Evolutionary conservation across 2,329 filamentous ascomycete species (phyloP).

Genomic region (Dactylellina drechsleri): DNA sequence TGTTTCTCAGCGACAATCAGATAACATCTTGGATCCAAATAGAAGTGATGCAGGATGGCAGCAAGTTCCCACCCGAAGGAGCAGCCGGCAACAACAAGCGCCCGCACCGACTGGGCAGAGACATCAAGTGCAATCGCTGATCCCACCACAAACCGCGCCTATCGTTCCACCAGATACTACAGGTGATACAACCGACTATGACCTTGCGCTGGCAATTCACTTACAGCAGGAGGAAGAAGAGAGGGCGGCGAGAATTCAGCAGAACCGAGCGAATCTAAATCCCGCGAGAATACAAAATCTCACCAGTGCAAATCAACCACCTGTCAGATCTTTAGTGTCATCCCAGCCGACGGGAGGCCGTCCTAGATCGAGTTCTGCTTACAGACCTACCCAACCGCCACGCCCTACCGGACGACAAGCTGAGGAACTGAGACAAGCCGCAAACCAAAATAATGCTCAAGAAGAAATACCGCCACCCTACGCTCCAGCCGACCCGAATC

Average conservation of each 20-base stretch:
- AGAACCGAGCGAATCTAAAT: constrained; percentile 39
- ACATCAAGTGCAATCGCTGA: constrained; percentile 41
- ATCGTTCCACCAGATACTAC: constrained; percentile 64
- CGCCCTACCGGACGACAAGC: constrained; percentile 45
- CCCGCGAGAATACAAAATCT: constrained; percentile 45
- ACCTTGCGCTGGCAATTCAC: constrained; percentile 87
- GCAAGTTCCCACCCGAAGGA: constrained; percentile 53
- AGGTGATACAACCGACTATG: constrained; percentile 67
- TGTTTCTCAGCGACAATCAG: constrained; percentile 40
- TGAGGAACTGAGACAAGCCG: constrained; percentile 36
- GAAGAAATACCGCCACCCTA: constrained; percentile 49
- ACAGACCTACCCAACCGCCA: constrained; percentile 40
- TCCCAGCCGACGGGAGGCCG: constrained; percentile 26
- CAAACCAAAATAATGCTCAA: constrained; percentile 12
- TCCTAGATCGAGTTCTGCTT: constrained; percentile 32
- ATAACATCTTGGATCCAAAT: constrained; percentile 43
- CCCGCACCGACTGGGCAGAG: constrained; percentile 20
- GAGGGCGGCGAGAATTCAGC: constrained; percentile 65
- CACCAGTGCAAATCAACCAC: constrained; percentile 36
- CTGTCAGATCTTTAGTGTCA: constrained; percentile 36
- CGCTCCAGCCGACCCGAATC: constrained; percentile 44
- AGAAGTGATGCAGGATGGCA: constrained; percentile 50
- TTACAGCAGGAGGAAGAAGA: constrained; percentile 94
- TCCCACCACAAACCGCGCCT: constrained; percentile 82
- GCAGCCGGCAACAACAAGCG: constrained; percentile 53